These are phyloP conservation scores for Talaromyces albobiverticillius DNA, from an alignment of 2,329 filamentous ascomycete species.

Conservation along the genomic window DNA sequence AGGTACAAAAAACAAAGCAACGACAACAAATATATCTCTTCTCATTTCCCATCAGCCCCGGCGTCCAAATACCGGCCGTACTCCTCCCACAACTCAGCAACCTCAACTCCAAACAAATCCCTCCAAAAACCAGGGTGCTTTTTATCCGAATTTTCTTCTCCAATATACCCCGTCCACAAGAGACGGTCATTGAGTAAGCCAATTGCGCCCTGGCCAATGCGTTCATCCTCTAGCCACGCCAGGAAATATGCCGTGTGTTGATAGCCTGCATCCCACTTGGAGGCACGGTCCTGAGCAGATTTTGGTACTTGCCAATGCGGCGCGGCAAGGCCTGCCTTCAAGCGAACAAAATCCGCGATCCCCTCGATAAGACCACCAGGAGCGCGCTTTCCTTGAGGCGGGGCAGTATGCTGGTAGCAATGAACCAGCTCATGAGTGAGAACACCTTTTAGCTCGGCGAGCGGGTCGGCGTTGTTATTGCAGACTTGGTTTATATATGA, in stretches of 20 bases:
- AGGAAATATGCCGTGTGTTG: constrained; percentile 90
- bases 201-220: constrained; percentile 65
- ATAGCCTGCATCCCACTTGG: constrained; percentile 84
- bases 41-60: constrained; percentile 13
- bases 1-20: not conserved
- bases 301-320: constrained; percentile 73
- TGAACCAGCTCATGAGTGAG: constrained; percentile 92
- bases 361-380: constrained; percentile 84
- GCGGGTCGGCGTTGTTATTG: constrained; percentile 23
- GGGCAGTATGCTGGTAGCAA: constrained; percentile 80
- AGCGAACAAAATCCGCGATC: constrained; percentile 86
- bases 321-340: constrained; percentile 69
- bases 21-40: not conserved
- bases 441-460: constrained; percentile 73
- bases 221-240: constrained; percentile 76
- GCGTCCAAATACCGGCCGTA: constrained; percentile 57
- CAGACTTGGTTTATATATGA: constrained; percentile 59
- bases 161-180: constrained; percentile 34
- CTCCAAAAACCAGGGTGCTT: constrained; percentile 30
- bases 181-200: constrained; percentile 45
- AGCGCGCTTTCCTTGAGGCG: no score
- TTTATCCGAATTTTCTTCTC: constrained; percentile 18
- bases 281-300: constrained; percentile 45
- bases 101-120: constrained; percentile 60
- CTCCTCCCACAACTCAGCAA: constrained; percentile 70